A percentile compares a stretch with the other conserved stretches of the same genome.
Evolutionary conservation across 176 grass and related monocot species (phyloP).

Genomic region (Hordeum marinum): DNA sequence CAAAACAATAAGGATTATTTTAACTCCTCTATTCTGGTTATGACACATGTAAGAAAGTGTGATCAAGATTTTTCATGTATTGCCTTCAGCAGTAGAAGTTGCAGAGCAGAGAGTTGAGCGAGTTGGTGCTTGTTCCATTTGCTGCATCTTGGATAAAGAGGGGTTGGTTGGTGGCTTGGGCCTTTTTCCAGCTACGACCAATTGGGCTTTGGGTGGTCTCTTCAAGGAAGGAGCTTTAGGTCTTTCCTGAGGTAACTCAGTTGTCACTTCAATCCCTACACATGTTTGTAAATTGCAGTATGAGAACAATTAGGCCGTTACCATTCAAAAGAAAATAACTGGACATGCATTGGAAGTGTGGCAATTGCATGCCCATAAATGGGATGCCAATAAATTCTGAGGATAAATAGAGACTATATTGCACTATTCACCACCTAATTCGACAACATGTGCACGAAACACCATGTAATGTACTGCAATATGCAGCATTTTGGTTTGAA

Average conservation of each 20-base stretch:
- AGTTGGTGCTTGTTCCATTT: constrained; percentile 28
- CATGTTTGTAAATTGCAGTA: background rate
- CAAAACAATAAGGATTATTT: background rate
- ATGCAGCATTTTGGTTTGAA: background rate
- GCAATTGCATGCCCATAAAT: background rate
- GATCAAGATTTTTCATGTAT: constrained; percentile 23
- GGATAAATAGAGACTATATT: background rate
- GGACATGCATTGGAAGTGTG: background rate
- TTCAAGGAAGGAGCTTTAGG: constrained; percentile 23
- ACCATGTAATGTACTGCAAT: background rate
- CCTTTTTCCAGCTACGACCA: constrained; percentile 13
- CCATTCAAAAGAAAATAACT: background rate
- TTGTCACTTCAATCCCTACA: constrained; percentile 38
- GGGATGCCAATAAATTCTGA: background rate
- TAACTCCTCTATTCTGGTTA: background rate
- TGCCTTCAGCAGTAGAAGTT: constrained; percentile 27
- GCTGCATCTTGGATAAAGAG: constrained; percentile 39
- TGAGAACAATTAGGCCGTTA: constrained; percentile 10
- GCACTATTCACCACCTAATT: background rate
- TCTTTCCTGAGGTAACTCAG: constrained; percentile 49
- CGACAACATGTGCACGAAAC: background rate
- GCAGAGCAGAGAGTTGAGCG: constrained; percentile 4
- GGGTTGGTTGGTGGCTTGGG: constrained; percentile 8
- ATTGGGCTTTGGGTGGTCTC: constrained; percentile 21
- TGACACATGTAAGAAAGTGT: background rate